Evolutionary conservation across 2,329 filamentous ascomycete genomes (phyloP), one percentile per base, ranked within the genome.

Genomic region (Ceratocystis cubensis): DNA sequence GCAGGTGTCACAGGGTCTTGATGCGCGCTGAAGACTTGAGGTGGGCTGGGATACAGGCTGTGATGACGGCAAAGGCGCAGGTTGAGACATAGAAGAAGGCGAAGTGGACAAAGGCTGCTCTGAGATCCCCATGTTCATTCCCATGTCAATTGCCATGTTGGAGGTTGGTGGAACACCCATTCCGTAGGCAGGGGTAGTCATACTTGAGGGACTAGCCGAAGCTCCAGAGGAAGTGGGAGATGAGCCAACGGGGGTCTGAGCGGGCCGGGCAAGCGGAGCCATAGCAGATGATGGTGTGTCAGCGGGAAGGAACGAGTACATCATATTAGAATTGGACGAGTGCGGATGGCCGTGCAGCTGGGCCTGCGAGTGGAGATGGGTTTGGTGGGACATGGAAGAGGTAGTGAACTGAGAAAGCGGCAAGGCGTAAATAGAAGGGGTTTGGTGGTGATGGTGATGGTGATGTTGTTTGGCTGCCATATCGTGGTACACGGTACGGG

Each of bases 1-100:
- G 73, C 85, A 88, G 65, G 83, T 84, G 76, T 88, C 85, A 74
- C 82, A 84, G n/a, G 82, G 81, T 6, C 81, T 78, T 5, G 65
- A 66, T 28, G 67, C 57, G n/a, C 67, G 65, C 64, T 68, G 67
- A 5, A 68, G 53, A 2, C 30, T 30, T 3, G 63, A 61, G 1
- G 63, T 41, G 13, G 66, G 28, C 25, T 64, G 45, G 10, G 66
- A 45, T 13, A 53, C 28, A 10, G 37, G 10, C 10, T 41, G 37
- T 41, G 37, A 41, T 15, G 37, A 41, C 4, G 37, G 10, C 13
- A 41, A 41, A 41, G 37, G 37, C 13, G 63, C 59, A n/a, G 66
- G 20, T 13, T 64, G 45, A 10, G 66, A 33, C 7, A 61, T 28
- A 5, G 64, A 64, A 20, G 67, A 37, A 17, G 53, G 56, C 20